Base-by-base conservation (phyloP, 176 grass and related monocot species). In the Hordeum vulgare region DNA sequence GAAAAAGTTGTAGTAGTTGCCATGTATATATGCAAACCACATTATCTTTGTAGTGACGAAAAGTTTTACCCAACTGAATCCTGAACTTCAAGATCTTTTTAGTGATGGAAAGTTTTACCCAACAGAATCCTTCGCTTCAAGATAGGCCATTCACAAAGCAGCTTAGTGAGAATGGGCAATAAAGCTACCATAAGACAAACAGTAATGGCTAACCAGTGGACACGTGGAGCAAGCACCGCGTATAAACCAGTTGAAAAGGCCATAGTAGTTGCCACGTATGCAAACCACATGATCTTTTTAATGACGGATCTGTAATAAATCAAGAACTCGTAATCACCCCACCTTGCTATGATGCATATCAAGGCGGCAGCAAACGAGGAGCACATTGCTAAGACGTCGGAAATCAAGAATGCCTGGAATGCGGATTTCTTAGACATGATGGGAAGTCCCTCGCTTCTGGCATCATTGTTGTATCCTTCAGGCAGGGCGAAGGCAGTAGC, bases 251-350 rank as follows among this genome's bases (percentile, higher is more conserved):
- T 61, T 29, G 74, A 44, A 57, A 78, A 78, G 5, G 74, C 74
- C 17, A 7, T 60, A 26, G 58, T 60, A 3, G 58, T 60, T 5
- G n/a, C 58, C 9, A 60, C 3, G n/a, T 60, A 78, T 78, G 74
- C 39, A 61, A 79, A 79, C 75, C 75, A 61, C 75, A 62, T 79
- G 5, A 79, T 2, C 44, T 62, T 79, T 28, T 79, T 61, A 27
- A 58, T 64, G 44, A 41, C 21, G 1, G 24, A 21, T 66, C 33
- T 31, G 54, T 80, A 80, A 23, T 80, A 37, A 13, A 80, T n/a
- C 29, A 80, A 41, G 15, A 80, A 80, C 17, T 66, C 58, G 7
- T 56, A 56, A 56, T 56, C 53, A 7, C 15, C 18, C 53, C 20
- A 56, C 53, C 53, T 56, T 21, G 53, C 53, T 56, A 49, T 49